Evolutionary conservation across 768 basidiomycete genomes (phyloP), one percentile per base, ranked within the genome.

Genomic region (Boletales sp.): DNA sequence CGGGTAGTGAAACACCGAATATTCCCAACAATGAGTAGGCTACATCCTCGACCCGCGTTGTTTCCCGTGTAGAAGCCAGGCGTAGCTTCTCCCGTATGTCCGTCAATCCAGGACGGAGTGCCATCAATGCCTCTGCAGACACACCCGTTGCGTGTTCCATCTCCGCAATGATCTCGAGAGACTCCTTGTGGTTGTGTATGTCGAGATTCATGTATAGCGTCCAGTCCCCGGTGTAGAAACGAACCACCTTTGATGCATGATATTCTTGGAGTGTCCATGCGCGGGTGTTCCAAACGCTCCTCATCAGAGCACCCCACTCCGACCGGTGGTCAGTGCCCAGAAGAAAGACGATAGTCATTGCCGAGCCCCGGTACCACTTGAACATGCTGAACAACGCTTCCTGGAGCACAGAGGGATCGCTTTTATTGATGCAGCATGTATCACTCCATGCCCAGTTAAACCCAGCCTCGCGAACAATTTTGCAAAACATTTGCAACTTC

Each of bases 191-290:
- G 25, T 28, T 28, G 25, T 28, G 25, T 1, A 28, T 28, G 5
- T 2, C 25, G 17, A 11, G 33, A 5, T 40, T 30, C n/a, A 52
- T 4, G 32, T 58, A 56, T 2, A 32, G 50, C 0, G n/a, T 32
- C 56, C 54, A 56, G 6, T 56, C 50, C 8, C 54, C 40, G 1
- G 41, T 45, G 30, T 58, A 58, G 38, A 58, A 54, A 6, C 35
- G 41, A n/a, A 58, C 41, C 2, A 40, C 47, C 8, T 40, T 50
- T 18, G 57, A 46, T 0, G 56, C 55, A 3, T 50, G 47, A 14
- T 58, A 57, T 42, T 57, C 56, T n/a, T 57, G 54, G 2, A 56
- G 15, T 9, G 51, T 47, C 45, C 43, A 48, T 1, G 5, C 45
- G 0, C 48, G 34, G 8, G 41, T 46, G n/a, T 46, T 42, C 56